Percentiles rank a stretch among this genome's conserved stretches.
Conservation (phyloP, 805 yeast species). For the Candida xyloterini region DNA sequence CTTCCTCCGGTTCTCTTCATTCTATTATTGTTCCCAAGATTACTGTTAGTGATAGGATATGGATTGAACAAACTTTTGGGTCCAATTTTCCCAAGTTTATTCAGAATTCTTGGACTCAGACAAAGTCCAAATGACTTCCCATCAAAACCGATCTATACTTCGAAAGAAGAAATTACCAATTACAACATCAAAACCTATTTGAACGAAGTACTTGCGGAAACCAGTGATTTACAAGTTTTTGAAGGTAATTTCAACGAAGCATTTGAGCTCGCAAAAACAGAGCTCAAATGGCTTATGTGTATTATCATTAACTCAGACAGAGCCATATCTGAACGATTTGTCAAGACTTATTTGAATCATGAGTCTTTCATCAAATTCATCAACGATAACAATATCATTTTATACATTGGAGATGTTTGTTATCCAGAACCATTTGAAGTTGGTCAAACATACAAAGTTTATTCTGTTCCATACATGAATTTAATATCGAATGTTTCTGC, state of each 20-base stretch:
- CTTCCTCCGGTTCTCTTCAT: slow-evolving; percentile 46
- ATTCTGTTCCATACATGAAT: slow-evolving; percentile 53
- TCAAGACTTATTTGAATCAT: slow-evolving; percentile 46
- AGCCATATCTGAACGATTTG: slow-evolving; percentile 39
- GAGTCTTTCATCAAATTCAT: slow-evolving; percentile 39
- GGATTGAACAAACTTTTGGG: slow-evolving; percentile 37
- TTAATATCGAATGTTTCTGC: slow-evolving; percentile 56
- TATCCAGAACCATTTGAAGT: slow-evolving; percentile 67
- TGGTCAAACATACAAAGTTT: slow-evolving; percentile 51
- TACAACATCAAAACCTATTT: slow-evolving; percentile 20
- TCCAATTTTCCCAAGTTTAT: slow-evolving; percentile 34
- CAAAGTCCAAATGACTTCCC: slow-evolving; percentile 34
- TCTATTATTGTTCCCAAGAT: slow-evolving; percentile 53
- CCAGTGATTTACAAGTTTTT: slow-evolving; percentile 28
- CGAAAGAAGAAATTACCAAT: slow-evolving; percentile 18
- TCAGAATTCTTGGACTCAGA: slow-evolving; percentile 28
- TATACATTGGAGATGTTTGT: slow-evolving; percentile 63
- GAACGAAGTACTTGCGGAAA: slow-evolving; percentile 22
- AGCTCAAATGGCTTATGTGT: slow-evolving; percentile 51
- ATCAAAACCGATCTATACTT: slow-evolving; percentile 22
- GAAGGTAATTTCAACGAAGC: slow-evolving; percentile 43
- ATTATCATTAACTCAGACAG: slow-evolving; percentile 47
- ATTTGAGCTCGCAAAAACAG: slow-evolving; percentile 35
- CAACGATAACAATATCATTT: slow-evolving; percentile 42
- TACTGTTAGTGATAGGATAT: slow-evolving; percentile 41